Conservation (phyloP, 2,329 filamentous ascomycete species). For the Seiridium cupressi region DNA sequence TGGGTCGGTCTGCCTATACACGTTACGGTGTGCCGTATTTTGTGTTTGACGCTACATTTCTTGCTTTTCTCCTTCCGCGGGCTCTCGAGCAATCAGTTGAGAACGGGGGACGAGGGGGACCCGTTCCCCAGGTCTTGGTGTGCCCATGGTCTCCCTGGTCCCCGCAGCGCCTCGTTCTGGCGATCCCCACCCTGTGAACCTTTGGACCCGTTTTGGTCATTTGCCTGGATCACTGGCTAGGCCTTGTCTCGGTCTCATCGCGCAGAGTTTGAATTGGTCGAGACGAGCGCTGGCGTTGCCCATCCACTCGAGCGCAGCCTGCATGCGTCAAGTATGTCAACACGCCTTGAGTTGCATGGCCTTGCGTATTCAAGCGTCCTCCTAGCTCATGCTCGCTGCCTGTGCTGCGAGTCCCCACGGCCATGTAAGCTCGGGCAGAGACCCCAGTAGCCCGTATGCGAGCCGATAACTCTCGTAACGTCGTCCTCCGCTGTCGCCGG, state of each 20-base stretch:
- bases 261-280: conserved; percentile 2
- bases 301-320: neutral
- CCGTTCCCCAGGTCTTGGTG: conserved; percentile 7
- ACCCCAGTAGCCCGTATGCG: neutral
- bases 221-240: conserved; percentile 7
- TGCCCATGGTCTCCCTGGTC: neutral
- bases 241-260: conserved; percentile 7
- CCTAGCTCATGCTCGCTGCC: neutral
- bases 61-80: neutral
- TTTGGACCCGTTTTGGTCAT: neutral
- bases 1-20: too few relatives aligned
- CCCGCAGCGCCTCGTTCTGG: conserved; percentile 6
- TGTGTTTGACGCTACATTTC: neutral
- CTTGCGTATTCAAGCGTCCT: neutral
- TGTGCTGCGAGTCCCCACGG: too few relatives aligned
- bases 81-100: neutral
- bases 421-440: too few relatives aligned
- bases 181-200: neutral
- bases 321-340: conserved; percentile 3
- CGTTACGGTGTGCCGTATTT: too few relatives aligned
- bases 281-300: neutral
- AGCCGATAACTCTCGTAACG: neutral
- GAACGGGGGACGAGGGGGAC: neutral
- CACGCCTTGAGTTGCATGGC: neutral
- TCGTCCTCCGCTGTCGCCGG: neutral